Base-by-base conservation (phyloP, 306 rosid genomes). In the Trifolium pratense region DNA sequence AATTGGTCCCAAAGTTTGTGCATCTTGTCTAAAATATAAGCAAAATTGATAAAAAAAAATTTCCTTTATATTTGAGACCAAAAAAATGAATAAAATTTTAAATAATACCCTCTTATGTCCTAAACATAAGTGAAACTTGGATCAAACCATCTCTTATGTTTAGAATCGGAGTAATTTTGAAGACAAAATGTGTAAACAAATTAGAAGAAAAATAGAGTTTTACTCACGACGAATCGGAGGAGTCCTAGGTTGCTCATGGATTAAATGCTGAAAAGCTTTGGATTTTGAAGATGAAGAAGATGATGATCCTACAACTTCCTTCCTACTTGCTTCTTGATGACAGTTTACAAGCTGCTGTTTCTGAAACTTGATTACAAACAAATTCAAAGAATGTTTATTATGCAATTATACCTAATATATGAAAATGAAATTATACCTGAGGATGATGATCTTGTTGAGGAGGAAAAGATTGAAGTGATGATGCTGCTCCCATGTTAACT, bases 191-290 rank as follows among this genome's bases (percentile, higher is more conserved):
- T 32, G 45, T 18, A 46, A 66, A 63, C 7, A 3, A 18, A 14
- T 15, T 11, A 59, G 5, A 10, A 51, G 61, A 36, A 59, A 53
- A 62, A 16, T 60, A 14, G 20, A 81, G 49, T 42, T 45, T 23
- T 61, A 86, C 99, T 84, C 65, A 95, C 99, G 97, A 70, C 91
- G 92, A 79, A 91, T 90, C 6, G 99, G 93, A 79, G 96, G 89
- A 75, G 89, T 79, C 81, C 93, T 88, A 39, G 87, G 87, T 74
- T 87, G 95, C 36, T 91, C 88, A 55, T 82, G 87, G 71, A 87
- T 87, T 15, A 79, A 72, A 36, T 88, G 48, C 72, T 87, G 87
- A 80, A 88, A 70, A 55, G 91, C 67, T 56, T 51, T 80, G 92
- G 83, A 88, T 79, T 84, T 94, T 58, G 95, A 85, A 71, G 96